Conservation (phyloP, 2,329 filamentous ascomycete species). For the Parastagonospora nodorum region DNA sequence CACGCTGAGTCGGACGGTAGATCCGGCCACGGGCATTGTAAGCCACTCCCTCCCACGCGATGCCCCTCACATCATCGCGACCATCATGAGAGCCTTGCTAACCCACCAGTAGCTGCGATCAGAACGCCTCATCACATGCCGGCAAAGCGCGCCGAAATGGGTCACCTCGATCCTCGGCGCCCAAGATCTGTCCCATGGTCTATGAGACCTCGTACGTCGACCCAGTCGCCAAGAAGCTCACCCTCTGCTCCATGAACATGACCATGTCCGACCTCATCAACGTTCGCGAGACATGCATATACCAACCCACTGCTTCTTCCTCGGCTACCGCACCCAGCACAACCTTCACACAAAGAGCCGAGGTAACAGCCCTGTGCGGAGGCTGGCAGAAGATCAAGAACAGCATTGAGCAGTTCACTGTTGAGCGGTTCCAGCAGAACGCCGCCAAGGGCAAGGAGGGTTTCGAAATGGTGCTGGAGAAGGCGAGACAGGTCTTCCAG, state of each 20-base stretch:
- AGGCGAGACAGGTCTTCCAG: slow-evolving; percentile 88
- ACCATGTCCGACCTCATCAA: slow-evolving; percentile 89
- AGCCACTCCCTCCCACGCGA: slow-evolving; percentile 41
- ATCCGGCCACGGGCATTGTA: slow-evolving; percentile 69
- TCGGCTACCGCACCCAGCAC: slow-evolving; percentile 63
- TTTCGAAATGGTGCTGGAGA: slow-evolving; percentile 92
- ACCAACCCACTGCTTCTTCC: slow-evolving; percentile 64
- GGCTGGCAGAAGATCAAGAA: slow-evolving; percentile 98
- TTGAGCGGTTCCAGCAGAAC: slow-evolving; percentile 90
- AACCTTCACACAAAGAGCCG: slow-evolving; percentile 84
- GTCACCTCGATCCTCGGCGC: slow-evolving; percentile 79
- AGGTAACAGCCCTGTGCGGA: slow-evolving; percentile 91
- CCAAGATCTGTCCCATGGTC: slow-evolving; percentile 81
- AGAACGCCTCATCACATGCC: slow-evolving; percentile 69
- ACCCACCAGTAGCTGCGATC: slow-evolving; percentile 64
- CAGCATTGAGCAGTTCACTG: slow-evolving; percentile 89
- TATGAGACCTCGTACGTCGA: slow-evolving; percentile 97
- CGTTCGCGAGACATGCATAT: slow-evolving; percentile 91
- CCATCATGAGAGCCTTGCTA: slow-evolving; percentile 6
- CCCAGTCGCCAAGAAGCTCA: slow-evolving; percentile 79
- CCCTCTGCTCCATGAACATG: slow-evolving; percentile 94
- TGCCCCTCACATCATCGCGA: slow-evolving; percentile 1
- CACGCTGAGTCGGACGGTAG: slow-evolving; percentile 76
- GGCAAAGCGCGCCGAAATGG: slow-evolving; percentile 76
- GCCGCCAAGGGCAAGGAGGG: slow-evolving; percentile 88